Evolutionary conservation across 768 basidiomycete genomes (phyloP).

Genomic region (Amanita muscaria): DNA sequence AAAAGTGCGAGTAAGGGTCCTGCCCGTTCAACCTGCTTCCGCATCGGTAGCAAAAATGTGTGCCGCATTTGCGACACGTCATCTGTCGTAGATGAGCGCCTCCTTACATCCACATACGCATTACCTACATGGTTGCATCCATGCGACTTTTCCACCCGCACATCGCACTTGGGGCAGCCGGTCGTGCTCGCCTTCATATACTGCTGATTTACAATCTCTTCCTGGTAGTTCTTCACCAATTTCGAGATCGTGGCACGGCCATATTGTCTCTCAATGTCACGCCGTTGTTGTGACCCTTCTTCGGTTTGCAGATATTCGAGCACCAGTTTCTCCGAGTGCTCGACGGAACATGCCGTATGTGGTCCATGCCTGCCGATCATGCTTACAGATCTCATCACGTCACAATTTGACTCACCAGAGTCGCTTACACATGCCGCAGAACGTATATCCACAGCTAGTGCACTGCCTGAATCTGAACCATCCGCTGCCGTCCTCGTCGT

Average conservation of each 20-base stretch:
- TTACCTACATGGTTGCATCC: conserved; percentile 84
- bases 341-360: conserved; percentile 58
- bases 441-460: conserved; percentile 60
- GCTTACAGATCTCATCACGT: not conserved
- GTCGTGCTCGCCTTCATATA: conserved; percentile 68
- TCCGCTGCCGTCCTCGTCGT: conserved; percentile 45
- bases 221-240: conserved; percentile 55
- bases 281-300: conserved; percentile 42
- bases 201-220: conserved; percentile 64
- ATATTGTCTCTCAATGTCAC: conserved; percentile 49
- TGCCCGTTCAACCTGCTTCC: conserved; percentile 38
- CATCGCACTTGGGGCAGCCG: conserved; percentile 63
- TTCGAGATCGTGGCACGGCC: conserved; percentile 52
- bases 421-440: conserved; percentile 75
- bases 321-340: conserved; percentile 56
- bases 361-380: conserved; percentile 65
- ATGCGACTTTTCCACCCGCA: conserved; percentile 64
- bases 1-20: conserved; percentile 67
- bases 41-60: conserved; percentile 82
- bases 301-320: conserved; percentile 54
- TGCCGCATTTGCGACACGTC: conserved; percentile 65
- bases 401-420: conserved; percentile 49
- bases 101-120: not conserved
- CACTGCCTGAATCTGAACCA: conserved; percentile 74
- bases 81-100: conserved; percentile 38